Evolutionary conservation across 768 basidiomycete species (phyloP), one percentile per base, ranked within the genome.

Genomic region (Favolaschia claudopus): DNA sequence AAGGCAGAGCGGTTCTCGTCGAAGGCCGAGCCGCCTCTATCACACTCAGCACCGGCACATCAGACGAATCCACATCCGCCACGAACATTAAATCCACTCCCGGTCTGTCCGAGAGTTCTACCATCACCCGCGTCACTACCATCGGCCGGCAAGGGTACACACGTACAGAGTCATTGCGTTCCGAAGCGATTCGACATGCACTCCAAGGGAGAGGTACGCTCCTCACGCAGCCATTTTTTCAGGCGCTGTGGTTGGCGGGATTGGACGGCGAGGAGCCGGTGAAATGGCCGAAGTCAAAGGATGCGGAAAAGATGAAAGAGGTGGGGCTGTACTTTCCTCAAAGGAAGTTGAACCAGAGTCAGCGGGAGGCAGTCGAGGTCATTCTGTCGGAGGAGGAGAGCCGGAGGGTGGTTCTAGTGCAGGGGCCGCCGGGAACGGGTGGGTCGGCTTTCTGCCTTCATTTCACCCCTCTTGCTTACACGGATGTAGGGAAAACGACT

Each of bases 401-500:
- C 2, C 46, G 72, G 42, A 70, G 73, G 12, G 50, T 77, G 9
- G 64, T 72, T 24, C 47, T 80, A 12, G 72, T 79, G 12, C 78
- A 79, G 33, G 85, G 84, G 1, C 85, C 85, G 34, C 85, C 85
- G 51, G 85, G 85, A 12, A n/a, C n/a, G n/a, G n/a, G n/a, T n/a
- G n/a, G n/a, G n/a, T n/a, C n/a, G n/a, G n/a, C n/a, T n/a, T n/a
- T n/a, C n/a, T n/a, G n/a, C n/a, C n/a, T n/a, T n/a, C n/a, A n/a
- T n/a, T n/a, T n/a, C n/a, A n/a, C n/a, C n/a, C n/a, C n/a, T n/a
- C n/a, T n/a, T n/a, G n/a, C n/a, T n/a, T n/a, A n/a, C n/a, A n/a
- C n/a, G n/a, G n/a, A n/a, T n/a, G 85, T 85, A 42, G 86, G 86
- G 19, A 87, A 87, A 68, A 86, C 86, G 7, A 82, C 83, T 27